These are phyloP conservation scores for Penicillium olsonii DNA, from an alignment of 2,329 filamentous ascomycete species.

Conservation along the genomic window DNA sequence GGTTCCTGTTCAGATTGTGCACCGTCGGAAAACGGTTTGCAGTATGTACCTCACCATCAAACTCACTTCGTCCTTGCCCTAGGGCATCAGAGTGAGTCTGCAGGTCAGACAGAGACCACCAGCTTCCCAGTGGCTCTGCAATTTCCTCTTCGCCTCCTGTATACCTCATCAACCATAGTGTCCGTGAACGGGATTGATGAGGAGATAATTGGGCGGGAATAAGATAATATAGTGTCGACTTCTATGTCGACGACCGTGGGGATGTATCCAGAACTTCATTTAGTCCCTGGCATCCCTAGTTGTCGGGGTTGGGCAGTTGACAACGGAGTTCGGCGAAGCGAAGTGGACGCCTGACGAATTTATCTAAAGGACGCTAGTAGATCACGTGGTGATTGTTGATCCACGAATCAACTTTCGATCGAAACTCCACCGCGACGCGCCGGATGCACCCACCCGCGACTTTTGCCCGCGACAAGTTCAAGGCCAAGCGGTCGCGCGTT, in stretches of 20 bases:
- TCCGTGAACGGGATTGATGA: constrained; percentile 50
- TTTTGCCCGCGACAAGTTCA: neutral
- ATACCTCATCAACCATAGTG: constrained; percentile 76
- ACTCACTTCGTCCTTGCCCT: constrained; percentile 13
- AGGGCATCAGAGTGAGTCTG: constrained; percentile 13
- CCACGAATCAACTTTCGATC: neutral
- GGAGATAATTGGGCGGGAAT: constrained; percentile 78
- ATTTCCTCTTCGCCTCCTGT: constrained; percentile 82
- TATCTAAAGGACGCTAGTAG: neutral
- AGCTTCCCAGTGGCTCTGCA: constrained; percentile 17
- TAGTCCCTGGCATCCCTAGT: constrained; percentile 26
- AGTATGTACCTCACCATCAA: constrained; percentile 13
- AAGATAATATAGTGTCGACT: neutral
- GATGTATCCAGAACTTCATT: constrained; percentile 29
- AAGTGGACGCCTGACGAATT: neutral
- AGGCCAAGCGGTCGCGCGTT: too few relatives aligned
- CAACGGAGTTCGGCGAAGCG: constrained; percentile 40
- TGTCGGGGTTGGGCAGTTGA: constrained; percentile 26
- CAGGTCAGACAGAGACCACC: constrained; percentile 10
- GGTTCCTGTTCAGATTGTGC: too few relatives aligned
- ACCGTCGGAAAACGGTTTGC: neutral
- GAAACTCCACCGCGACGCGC: neutral
- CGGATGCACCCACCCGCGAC: neutral
- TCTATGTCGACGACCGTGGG: constrained; percentile 59
- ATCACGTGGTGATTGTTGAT: neutral